Evolutionary conservation across 306 rosid species (phyloP).

Genomic region (Potentilla sterilis): DNA sequence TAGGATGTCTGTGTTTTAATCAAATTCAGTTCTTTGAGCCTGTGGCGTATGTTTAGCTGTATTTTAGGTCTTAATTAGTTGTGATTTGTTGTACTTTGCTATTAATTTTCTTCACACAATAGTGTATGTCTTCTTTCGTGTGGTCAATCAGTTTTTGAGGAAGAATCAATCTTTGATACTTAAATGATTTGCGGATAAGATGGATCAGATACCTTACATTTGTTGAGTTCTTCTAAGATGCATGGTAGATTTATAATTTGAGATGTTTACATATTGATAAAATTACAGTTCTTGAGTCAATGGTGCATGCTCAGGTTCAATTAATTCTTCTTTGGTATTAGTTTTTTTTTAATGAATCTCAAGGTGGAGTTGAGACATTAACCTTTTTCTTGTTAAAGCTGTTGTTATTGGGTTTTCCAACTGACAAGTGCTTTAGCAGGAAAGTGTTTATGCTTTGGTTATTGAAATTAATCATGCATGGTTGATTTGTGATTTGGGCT

Average conservation of each 20-base stretch:
- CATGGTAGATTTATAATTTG: slow-evolving; percentile 6
- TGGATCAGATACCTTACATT: neutral
- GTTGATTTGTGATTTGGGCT: no score
- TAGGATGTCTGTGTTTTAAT: neutral
- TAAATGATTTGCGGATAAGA: slow-evolving; percentile 3
- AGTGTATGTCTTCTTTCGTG: neutral
- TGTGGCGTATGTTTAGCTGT: neutral
- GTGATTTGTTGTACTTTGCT: neutral
- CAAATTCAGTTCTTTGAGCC: neutral
- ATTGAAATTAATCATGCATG: neutral
- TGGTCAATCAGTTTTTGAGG: neutral
- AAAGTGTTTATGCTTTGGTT: neutral
- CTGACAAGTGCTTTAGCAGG: neutral
- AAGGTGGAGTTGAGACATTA: neutral
- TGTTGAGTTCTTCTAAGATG: slow-evolving; percentile 7
- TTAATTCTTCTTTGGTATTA: neutral
- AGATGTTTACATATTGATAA: neutral
- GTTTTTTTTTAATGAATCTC: neutral
- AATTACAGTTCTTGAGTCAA: neutral
- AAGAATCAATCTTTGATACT: slow-evolving; percentile 2
- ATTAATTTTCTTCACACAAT: neutral
- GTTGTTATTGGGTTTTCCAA: neutral
- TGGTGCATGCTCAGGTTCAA: neutral
- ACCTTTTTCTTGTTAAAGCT: neutral
- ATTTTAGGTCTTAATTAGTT: neutral